phyloP scores from a whole-genome alignment of 2,329 filamentous ascomycete genomes.

The Corynespora cassiicola region DNA sequence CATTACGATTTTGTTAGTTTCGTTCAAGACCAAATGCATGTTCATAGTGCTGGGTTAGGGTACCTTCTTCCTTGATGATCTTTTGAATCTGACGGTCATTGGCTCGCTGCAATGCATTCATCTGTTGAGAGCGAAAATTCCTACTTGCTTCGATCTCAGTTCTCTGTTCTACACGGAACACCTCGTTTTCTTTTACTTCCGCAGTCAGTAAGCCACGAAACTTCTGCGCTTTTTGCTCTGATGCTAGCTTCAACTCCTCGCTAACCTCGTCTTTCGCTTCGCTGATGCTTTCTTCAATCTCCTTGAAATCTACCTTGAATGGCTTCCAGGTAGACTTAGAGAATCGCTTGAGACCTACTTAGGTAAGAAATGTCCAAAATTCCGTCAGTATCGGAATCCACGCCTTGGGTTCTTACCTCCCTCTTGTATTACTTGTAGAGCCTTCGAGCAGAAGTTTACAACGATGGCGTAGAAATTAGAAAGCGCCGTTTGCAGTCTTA shows the following conservation, averaged over 20 bases:
- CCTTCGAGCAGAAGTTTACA: constrained; percentile 13
- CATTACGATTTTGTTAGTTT: constrained; percentile 4
- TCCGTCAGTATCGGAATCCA: background rate
- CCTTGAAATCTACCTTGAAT: constrained; percentile 14
- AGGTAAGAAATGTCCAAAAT: constrained; percentile 1
- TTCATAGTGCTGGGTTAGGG: constrained; percentile 3
- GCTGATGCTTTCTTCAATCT: no score
- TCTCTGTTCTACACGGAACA: constrained; percentile 6
- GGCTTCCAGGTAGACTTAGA: constrained; percentile 10
- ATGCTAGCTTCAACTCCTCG: constrained; percentile 15
- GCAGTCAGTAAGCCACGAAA: constrained; percentile 8
- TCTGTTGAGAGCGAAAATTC: constrained; percentile 12
- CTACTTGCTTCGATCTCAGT: constrained; percentile 11
- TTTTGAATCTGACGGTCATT: constrained; percentile 11
- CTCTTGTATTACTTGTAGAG: constrained; percentile 12
- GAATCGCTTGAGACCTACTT: constrained; percentile 7
- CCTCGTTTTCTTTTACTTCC: constrained; percentile 5
- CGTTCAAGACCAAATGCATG: constrained; percentile 1
- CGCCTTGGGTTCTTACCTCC: constrained; percentile 11
- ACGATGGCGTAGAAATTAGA: constrained; percentile 20
- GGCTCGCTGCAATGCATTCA: constrained; percentile 7
- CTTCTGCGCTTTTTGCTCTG: constrained; percentile 9
- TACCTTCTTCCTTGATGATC: constrained; percentile 14
- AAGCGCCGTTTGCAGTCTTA: constrained; percentile 40
- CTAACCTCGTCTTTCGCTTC: constrained; percentile 13